phyloP scores from a whole-genome alignment of 2,329 filamentous ascomycete species.

The Aureobasidium sp. region DNA sequence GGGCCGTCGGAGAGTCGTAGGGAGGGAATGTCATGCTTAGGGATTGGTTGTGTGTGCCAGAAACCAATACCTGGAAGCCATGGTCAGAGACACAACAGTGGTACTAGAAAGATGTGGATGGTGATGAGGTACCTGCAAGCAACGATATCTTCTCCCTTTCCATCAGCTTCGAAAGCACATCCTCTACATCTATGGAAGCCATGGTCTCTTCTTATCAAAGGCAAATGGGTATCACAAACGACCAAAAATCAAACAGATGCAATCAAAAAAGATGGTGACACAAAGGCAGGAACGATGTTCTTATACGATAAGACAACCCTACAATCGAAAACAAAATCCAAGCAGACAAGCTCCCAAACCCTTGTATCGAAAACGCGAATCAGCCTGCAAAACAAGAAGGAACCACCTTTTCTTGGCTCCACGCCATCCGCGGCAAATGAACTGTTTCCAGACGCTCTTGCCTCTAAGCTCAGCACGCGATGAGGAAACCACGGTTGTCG shows the following conservation, averaged over 20 bases:
- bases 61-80: conserved; percentile 49
- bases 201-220: not conserved
- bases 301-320: not conserved
- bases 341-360: not conserved
- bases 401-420: not conserved
- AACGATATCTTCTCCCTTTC: conserved; percentile 26
- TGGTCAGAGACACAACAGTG: not conserved
- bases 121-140: conserved; percentile 20
- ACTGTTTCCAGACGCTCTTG: not conserved
- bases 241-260: not conserved
- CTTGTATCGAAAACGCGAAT: not conserved
- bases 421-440: not conserved
- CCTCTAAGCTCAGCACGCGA: not conserved
- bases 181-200: conserved; percentile 22
- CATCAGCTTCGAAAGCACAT: conserved; percentile 24
- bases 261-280: not conserved
- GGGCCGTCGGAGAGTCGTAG: conserved; percentile 61
- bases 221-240: not conserved
- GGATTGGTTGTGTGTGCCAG: conserved; percentile 58
- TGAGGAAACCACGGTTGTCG: not conserved
- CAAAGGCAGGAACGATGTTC: not conserved
- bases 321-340: not conserved
- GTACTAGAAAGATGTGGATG: not conserved
- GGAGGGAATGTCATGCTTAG: conserved; percentile 53
- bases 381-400: not conserved